Evolutionary conservation across 1,139 yeast species (phyloP), one percentile per base, ranked within the genome.

Genomic region (Eremothecium sinecaudum): DNA sequence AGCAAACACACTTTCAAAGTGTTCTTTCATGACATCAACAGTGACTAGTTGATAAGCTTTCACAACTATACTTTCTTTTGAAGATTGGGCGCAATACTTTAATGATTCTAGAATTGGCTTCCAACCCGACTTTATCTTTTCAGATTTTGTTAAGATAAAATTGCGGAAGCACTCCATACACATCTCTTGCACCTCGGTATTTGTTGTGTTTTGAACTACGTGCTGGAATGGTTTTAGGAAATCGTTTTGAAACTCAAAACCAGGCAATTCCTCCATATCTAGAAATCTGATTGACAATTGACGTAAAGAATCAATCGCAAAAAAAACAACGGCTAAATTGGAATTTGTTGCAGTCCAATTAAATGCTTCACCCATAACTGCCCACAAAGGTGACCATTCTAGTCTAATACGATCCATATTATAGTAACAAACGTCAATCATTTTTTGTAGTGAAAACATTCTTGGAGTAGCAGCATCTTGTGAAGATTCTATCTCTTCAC

Each of bases 381-480:
- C 72, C 99, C 99, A 92, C 40, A 92, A 66, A 39, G 84, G 93
- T 6, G 94, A 75, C 97, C 98, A 92, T 61, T 92, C 96, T 44
- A 92, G 77, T 56, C 95, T 76, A 49, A 92, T 86, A 66, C 98
- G 81, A 37, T 76, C 77, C 97, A 92, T 90, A 57, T 92, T 92
- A 63, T 92, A 92, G 58, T 90, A 90, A 59, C 97, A 87, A 31
- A 92, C 93, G 58, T 92, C 98, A 33, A 92, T 94, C 67, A 92
- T 81, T 53, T 92, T 92, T 51, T 86, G 97, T 43, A 92, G 63
- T 0, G 96, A 82, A 53, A 84, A 92, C 60, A 86, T 79, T 54
- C 98, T 69, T 18, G 98, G 98, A 42, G 83, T 76, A 8, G 70
- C 66, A 33, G 87, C 77, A 51, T 73, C 75, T 5, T 90, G 90